Evolutionary conservation across 805 yeast genomes (phyloP).

Genomic region (Pichia exigua): DNA sequence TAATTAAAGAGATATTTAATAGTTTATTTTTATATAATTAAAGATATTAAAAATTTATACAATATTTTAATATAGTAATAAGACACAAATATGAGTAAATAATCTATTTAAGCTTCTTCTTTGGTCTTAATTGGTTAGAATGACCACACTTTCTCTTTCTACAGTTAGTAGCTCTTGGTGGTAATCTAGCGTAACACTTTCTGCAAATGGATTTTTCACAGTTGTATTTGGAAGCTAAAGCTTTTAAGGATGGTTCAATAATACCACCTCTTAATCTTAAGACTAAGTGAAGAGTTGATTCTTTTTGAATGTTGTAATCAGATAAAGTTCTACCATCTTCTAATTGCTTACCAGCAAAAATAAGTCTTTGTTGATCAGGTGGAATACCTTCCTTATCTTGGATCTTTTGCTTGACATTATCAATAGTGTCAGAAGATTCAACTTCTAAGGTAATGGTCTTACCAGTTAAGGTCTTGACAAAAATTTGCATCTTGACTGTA

Average conservation of each 20-base stretch:
- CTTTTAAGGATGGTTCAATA: conserved; percentile 99
- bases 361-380: conserved; percentile 92
- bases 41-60: conserved; percentile 1
- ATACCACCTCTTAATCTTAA: conserved; percentile 70
- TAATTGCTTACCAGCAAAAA: conserved; percentile 93
- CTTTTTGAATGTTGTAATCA: conserved; percentile 94
- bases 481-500: conserved; percentile 69
- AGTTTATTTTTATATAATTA: not conserved
- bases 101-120: conserved; percentile 94
- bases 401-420: conserved; percentile 89
- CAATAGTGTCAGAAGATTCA: conserved; percentile 92
- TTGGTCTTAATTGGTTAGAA: conserved; percentile 99
- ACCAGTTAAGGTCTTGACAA: conserved; percentile 99
- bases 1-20: not conserved
- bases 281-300: conserved; percentile 60
- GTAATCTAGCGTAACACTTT: conserved; percentile 99
- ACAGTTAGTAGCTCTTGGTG: conserved; percentile 99
- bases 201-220: conserved; percentile 99
- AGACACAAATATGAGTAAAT: conserved; percentile 3
- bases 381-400: conserved; percentile 97
- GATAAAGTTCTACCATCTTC: conserved; percentile 94
- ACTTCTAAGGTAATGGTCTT: conserved; percentile 86
- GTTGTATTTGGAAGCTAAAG: conserved; percentile 99
- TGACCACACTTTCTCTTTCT: conserved; percentile 99
- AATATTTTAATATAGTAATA: conserved; percentile 1